Percentiles rank a stretch among this genome's conserved stretches.
phyloP scores from a whole-genome alignment of 805 yeast species.

The Metschnikowia drakensbergensis region DNA sequence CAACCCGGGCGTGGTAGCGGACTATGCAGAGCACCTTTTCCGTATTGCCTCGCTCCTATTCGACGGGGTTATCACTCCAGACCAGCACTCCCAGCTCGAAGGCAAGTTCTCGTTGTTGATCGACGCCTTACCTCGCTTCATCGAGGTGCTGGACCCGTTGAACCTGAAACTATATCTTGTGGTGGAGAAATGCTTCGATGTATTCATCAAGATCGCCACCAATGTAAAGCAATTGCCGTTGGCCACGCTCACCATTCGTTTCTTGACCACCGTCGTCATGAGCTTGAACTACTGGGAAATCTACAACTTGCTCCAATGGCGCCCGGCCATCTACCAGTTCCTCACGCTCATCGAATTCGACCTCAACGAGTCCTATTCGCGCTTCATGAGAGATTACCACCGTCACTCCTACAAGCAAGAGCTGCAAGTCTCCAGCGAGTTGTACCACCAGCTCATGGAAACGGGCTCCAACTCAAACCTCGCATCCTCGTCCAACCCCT shows the following conservation, averaged over 20 bases:
- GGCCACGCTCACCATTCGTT: constrained; percentile 34
- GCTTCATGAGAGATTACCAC: constrained; percentile 33
- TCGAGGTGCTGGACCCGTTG: constrained; percentile 25
- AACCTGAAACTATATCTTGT: constrained; percentile 30
- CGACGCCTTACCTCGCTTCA: constrained; percentile 22
- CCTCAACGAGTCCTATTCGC: constrained; percentile 36
- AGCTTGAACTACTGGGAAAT: constrained; percentile 43
- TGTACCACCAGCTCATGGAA: constrained; percentile 1
- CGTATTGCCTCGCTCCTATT: constrained; percentile 28
- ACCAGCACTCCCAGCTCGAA: constrained; percentile 20
- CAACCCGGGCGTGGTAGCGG: constrained; percentile 29
- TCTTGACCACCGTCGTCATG: constrained; percentile 36
- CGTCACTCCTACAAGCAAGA: constrained; percentile 23
- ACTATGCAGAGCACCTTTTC: constrained; percentile 37
- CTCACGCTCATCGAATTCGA: constrained; percentile 37
- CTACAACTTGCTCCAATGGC: constrained; percentile 38
- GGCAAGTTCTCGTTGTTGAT: constrained; percentile 25
- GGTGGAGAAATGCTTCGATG: constrained; percentile 38
- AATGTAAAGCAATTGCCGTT: constrained; percentile 27
- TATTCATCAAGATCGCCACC: constrained; percentile 35
- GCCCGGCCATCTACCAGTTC: constrained; percentile 41
- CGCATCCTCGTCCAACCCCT: constrained; percentile 4
- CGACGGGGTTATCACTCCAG: constrained; percentile 14
- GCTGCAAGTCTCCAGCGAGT: constrained; percentile 4
- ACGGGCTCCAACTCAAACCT: constrained; percentile 3